Evolutionary conservation across 768 basidiomycete genomes (phyloP), one percentile per base, ranked within the genome.

Genomic region (Candolleomyces eurysporus): DNA sequence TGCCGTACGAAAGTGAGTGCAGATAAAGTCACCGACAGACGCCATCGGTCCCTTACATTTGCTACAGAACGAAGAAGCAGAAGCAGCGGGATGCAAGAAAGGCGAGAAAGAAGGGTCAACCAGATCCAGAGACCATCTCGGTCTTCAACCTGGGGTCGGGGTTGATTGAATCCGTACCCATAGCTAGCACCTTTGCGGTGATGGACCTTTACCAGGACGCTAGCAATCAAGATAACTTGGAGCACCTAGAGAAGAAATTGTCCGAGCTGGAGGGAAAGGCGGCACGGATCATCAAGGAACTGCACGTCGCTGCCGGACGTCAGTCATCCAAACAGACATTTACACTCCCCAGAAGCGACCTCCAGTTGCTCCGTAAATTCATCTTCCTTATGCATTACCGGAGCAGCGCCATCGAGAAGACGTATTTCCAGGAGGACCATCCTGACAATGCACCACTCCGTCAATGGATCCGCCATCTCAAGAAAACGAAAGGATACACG

Each of bases 341-440:
- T 26, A 50, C 60, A 17, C n/a, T 76, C n/a, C 65, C 70, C 21
- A 61, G 76, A 26, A 64, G 64, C 19, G 65, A 68, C 14, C 64
- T 78, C 3, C 68, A 73, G 8, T 65, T 57, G 5, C 61, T 78
- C 36, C 67, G 75, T 3, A 77, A 75, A 61, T 77, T 78, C 56
- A 63, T 77, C 8, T 76, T 76, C 57, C 40, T 78, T 21, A 73
- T 76, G 74, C 69, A 75, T 43, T 73, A 71, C 60, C 71, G 76
- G 8, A 64, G 64, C 21, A 65, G 61, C n/a, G 64, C 65, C 2
- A 57, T 66, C 1, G 63, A 68, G 14, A 31, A 52, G 3, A 63
- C 60, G 6, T 75, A 76, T 61, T 74, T 71, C 36, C 63, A 72
- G 17, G 73, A 70, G 26, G 60, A 63, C 6, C 64, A 72, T 46